Evolutionary conservation across 2,329 filamentous ascomycete species (phyloP).

Genomic region (Cladosporium sp.): DNA sequence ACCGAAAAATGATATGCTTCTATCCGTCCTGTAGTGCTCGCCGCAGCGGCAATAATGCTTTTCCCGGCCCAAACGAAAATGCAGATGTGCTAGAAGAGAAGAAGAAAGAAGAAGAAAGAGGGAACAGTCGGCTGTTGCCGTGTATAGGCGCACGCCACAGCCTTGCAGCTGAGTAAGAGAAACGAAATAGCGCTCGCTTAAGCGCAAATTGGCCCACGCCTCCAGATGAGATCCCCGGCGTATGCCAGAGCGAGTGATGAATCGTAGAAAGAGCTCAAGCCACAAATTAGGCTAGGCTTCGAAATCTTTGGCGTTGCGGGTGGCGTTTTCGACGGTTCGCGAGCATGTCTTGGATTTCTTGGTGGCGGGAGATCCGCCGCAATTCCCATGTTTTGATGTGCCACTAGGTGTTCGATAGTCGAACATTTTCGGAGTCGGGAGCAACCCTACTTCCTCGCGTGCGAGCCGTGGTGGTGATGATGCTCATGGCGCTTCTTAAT

Average conservation of each 20-base stretch:
- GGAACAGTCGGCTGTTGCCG: not conserved
- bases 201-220: not conserved
- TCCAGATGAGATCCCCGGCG: not conserved
- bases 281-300: not conserved
- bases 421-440: not conserved
- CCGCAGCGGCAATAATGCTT: not conserved
- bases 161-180: not conserved
- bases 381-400: not conserved
- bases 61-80: not conserved
- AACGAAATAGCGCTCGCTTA: not conserved
- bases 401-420: not conserved
- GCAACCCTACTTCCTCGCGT: conserved; percentile 1
- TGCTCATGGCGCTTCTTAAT: conserved; percentile 4
- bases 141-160: not conserved
- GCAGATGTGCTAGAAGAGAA: not conserved
- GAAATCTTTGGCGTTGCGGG: not conserved
- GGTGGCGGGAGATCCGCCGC: not conserved
- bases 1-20: not conserved
- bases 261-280: not conserved
- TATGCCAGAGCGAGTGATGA: not conserved
- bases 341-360: not conserved
- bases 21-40: not conserved
- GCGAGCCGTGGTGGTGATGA: conserved; percentile 3
- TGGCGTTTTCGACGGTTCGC: not conserved
- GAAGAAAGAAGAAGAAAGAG: not conserved